Conservation (phyloP, 768 basidiomycete genomes). For the Sarcodon sp. region DNA sequence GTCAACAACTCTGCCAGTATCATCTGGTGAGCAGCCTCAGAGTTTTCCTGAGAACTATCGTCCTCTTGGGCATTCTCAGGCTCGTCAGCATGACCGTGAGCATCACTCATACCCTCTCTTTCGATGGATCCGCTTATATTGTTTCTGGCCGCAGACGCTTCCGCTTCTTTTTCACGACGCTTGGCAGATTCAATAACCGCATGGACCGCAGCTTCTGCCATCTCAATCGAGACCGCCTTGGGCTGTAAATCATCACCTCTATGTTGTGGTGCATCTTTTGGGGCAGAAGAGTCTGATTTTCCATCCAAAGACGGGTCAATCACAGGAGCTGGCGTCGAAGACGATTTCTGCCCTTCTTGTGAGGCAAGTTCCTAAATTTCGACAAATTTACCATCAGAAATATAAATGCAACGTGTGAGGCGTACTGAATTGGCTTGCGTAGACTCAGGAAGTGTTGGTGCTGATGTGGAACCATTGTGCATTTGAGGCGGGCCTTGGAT, state of each 20-base stretch:
- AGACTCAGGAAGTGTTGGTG: conserved; percentile 5
- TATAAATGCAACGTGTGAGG: conserved; percentile 3
- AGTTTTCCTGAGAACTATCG: conserved; percentile 3
- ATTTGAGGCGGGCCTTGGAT: conserved; percentile 33
- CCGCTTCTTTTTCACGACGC: background rate
- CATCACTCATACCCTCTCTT: conserved; percentile 39
- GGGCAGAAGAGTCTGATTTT: conserved; percentile 6
- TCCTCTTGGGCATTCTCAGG: conserved; percentile 46
- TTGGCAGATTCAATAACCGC: background rate
- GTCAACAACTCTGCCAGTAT: conserved; percentile 35
- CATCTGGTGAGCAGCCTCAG: conserved; percentile 2
- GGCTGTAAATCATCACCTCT: conserved; percentile 3
- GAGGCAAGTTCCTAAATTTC: background rate
- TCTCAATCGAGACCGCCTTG: conserved; percentile 10
- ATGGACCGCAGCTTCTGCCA: conserved; percentile 9
- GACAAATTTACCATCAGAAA: conserved; percentile 3
- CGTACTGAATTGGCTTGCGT: conserved; percentile 11
- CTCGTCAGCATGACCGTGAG: conserved; percentile 57
- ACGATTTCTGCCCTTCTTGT: conserved; percentile 1
- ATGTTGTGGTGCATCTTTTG: conserved; percentile 4
- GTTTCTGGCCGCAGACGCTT: conserved; percentile 7
- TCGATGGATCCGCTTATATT: conserved; percentile 10
- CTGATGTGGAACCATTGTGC: conserved; percentile 15
- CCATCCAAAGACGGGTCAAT: conserved; percentile 25
- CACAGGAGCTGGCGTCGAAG: conserved; percentile 11